These are phyloP conservation scores for Penicillium goetzii DNA, from an alignment of 495 filamentous ascomycete genomes.

Conservation along the genomic window DNA sequence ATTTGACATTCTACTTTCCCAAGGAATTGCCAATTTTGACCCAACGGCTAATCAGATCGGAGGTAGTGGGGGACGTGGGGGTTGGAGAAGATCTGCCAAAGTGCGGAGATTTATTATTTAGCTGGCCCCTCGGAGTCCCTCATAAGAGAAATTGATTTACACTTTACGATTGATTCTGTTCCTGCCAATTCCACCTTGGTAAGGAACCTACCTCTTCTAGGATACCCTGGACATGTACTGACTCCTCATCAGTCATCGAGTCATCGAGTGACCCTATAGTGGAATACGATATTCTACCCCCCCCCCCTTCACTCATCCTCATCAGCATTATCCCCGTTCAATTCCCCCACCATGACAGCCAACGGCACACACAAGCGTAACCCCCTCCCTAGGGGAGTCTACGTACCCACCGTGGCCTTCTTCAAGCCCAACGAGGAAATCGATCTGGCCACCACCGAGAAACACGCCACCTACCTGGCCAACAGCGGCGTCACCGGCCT, in stretches of 20 bases:
- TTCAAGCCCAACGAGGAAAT: constrained; percentile 64
- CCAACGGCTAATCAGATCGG: constrained; percentile 22
- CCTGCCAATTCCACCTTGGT: not conserved
- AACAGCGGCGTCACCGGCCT: constrained; percentile 77
- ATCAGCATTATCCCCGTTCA: not conserved
- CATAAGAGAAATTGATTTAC: not conserved
- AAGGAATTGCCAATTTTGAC: no score
- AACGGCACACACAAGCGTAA: constrained; percentile 26
- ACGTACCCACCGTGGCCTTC: constrained; percentile 73
- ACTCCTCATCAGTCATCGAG: not conserved
- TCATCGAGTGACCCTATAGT: not conserved
- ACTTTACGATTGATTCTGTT: not conserved
- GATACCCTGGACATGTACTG: not conserved
- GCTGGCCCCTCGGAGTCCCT: not conserved
- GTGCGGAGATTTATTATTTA: constrained; percentile 23
- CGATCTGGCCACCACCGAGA: constrained; percentile 68
- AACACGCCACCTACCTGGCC: constrained; percentile 83
- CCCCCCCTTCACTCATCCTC: not conserved
- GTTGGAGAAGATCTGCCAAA: constrained; percentile 20
- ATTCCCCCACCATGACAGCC: constrained; percentile 27
- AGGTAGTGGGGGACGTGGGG: constrained; percentile 28
- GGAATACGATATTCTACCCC: not conserved
- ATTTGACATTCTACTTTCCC: no score
- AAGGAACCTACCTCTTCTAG: not conserved
- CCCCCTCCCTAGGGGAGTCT: constrained; percentile 56